phyloP scores from a whole-genome alignment of 495 filamentous ascomycete species.

The Delitschia confertaspora region DNA sequence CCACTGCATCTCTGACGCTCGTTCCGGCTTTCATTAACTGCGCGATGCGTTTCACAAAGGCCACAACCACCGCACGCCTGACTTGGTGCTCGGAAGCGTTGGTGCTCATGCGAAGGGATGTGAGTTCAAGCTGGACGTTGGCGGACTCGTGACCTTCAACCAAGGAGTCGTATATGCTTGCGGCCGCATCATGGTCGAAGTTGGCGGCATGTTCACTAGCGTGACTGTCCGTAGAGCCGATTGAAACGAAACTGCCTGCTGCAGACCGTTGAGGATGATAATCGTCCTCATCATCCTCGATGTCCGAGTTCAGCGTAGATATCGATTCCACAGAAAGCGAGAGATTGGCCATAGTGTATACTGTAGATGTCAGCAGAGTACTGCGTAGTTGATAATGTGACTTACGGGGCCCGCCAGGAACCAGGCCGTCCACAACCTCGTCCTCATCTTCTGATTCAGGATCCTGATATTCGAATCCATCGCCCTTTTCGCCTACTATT shows the following conservation, averaged over 20 bases:
- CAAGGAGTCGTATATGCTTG: slow-evolving; percentile 75
- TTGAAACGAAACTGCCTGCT: slow-evolving; percentile 45
- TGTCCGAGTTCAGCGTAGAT: slow-evolving; percentile 54
- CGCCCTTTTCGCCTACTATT: slow-evolving; percentile 48
- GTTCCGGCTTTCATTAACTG: slow-evolving; percentile 56
- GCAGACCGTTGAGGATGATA: slow-evolving; percentile 37
- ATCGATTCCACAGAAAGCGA: slow-evolving; percentile 70
- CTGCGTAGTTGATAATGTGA: background rate
- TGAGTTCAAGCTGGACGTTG: slow-evolving; percentile 81
- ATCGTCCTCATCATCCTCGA: slow-evolving; percentile 30
- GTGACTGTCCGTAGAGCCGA: slow-evolving; percentile 48
- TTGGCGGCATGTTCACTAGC: slow-evolving; percentile 44
- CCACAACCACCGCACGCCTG: slow-evolving; percentile 72
- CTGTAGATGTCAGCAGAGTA: slow-evolving; percentile 36
- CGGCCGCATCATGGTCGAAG: slow-evolving; percentile 82
- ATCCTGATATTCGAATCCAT: slow-evolving; percentile 44
- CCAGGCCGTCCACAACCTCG: slow-evolving; percentile 37
- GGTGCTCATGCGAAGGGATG: slow-evolving; percentile 73
- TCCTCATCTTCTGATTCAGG: slow-evolving; percentile 46
- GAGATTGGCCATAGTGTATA: slow-evolving; percentile 61
- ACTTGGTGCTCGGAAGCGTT: slow-evolving; percentile 85
- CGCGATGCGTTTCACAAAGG: slow-evolving; percentile 72
- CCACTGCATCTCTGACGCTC: slow-evolving; percentile 50
- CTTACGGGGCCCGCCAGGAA: slow-evolving; percentile 47
- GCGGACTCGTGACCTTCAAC: slow-evolving; percentile 66